Evolutionary conservation across 352 stramenopile species (phyloP).

Genomic region (Peronospora belbahrii): DNA sequence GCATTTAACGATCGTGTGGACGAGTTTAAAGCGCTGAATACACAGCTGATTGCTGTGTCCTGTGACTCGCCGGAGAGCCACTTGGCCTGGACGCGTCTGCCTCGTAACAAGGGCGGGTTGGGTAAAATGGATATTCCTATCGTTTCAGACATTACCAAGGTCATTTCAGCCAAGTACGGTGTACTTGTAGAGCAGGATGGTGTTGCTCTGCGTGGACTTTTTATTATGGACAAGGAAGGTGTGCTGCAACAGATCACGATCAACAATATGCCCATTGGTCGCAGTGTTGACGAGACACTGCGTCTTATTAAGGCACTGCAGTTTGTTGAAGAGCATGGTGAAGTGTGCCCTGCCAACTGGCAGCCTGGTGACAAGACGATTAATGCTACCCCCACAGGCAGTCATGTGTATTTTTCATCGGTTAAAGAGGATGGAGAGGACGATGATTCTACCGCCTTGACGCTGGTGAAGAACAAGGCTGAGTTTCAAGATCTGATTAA

Average conservation of each 20-base stretch:
- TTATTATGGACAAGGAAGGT: conserved; percentile 90
- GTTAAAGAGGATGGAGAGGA: conserved; percentile 42
- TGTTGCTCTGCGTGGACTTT: conserved; percentile 85
- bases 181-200: conserved; percentile 83
- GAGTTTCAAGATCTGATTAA: conserved; percentile 57
- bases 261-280: conserved; percentile 90
- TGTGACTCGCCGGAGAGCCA: conserved; percentile 89
- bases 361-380: conserved; percentile 89
- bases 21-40: conserved; percentile 81
- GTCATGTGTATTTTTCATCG: conserved; percentile 80
- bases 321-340: conserved; percentile 88
- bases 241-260: conserved; percentile 84
- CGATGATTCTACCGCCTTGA: conserved; percentile 36
- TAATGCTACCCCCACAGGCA: conserved; percentile 71
- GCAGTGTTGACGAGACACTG: conserved; percentile 89
- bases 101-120: conserved; percentile 87
- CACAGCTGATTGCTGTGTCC: conserved; percentile 84
- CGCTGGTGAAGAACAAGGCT: conserved; percentile 46
- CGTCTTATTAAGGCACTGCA: conserved; percentile 90
- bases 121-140: conserved; percentile 91
- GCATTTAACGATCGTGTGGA: conserved; percentile 80
- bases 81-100: conserved; percentile 83
- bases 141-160: conserved; percentile 90
- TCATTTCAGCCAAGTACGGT: conserved; percentile 87
- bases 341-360: conserved; percentile 91